Conservation (phyloP, 495 filamentous ascomycete genomes). For the Cudoniella acicularis region DNA sequence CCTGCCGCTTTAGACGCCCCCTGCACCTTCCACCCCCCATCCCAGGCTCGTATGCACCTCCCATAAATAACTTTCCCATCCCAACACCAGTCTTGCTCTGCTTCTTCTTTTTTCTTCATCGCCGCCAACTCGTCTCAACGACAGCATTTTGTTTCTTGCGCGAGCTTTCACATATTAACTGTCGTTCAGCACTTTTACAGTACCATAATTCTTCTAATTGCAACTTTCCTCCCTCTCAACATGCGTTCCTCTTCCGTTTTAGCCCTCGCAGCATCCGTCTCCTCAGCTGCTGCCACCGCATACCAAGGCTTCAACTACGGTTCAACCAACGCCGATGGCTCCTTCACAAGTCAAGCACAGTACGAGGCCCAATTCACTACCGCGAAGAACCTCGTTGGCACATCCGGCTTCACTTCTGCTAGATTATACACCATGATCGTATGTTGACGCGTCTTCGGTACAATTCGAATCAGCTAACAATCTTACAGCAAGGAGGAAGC, state of each 20-base stretch:
- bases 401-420: slow-evolving; percentile 71
- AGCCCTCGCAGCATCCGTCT: slow-evolving; percentile 25
- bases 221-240: background rate
- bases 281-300: slow-evolving; percentile 26
- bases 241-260: slow-evolving; percentile 26
- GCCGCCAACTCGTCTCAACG: background rate
- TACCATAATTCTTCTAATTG: background rate
- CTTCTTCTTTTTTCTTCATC: background rate
- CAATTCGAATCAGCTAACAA: slow-evolving; percentile 1
- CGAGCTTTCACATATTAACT: background rate
- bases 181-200: background rate
- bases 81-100: background rate
- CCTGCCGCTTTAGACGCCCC: too few species aligned
- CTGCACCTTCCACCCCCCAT: too few species aligned
- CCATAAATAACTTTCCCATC: background rate
- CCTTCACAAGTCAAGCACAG: slow-evolving; percentile 58
- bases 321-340: slow-evolving; percentile 53
- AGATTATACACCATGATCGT: slow-evolving; percentile 49
- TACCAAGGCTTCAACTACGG: slow-evolving; percentile 85
- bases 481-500: slow-evolving; percentile 44
- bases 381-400: slow-evolving; percentile 65
- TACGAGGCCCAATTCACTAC: slow-evolving; percentile 68
- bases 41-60: background rate
- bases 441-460: slow-evolving; percentile 12
- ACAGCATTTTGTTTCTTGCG: background rate